phyloP scores from a whole-genome alignment of 208 protist genomes.

The Leishmania aethiopica region DNA sequence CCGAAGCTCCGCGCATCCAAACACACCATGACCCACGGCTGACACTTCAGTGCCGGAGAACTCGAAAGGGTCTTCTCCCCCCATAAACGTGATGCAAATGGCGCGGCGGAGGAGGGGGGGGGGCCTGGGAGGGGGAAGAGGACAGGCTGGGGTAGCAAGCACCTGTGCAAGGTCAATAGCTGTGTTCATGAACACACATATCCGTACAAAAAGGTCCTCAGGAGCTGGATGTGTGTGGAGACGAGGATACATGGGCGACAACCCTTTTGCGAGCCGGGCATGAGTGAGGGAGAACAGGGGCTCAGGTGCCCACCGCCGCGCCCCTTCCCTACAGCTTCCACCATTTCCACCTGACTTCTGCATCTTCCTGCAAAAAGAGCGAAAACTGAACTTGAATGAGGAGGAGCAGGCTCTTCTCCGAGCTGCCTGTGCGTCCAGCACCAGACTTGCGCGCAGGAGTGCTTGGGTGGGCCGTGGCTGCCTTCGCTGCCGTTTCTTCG shows the following conservation, averaged over 20 bases:
- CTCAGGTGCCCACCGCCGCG: neutral
- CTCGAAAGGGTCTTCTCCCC: neutral
- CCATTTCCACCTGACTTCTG: slow-evolving; percentile 59
- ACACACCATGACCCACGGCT: neutral
- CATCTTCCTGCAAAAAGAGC: slow-evolving; percentile 49
- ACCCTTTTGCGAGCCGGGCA: neutral
- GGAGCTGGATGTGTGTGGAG: neutral
- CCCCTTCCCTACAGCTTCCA: slow-evolving; percentile 33
- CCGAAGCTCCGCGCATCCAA: neutral
- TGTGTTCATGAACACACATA: slow-evolving; percentile 13
- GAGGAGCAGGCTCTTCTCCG: slow-evolving; percentile 42
- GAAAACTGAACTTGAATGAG: slow-evolving; percentile 62
- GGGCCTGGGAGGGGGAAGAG: neutral
- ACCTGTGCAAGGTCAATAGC: neutral
- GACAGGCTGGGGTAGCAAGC: neutral
- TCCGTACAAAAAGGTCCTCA: neutral
- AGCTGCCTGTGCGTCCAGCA: neutral
- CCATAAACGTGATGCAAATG: neutral
- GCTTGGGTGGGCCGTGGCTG: neutral
- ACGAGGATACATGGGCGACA: neutral
- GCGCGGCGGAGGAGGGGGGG: neutral
- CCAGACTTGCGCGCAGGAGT: neutral
- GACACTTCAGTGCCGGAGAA: neutral
- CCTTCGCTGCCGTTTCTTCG: neutral
- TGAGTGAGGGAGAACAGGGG: neutral